Percentiles rank a stretch among this genome's conserved stretches.
These are phyloP conservation scores for Aspergillus tubingensis DNA, from an alignment of 2,329 filamentous ascomycete species.

Conservation along the genomic window DNA sequence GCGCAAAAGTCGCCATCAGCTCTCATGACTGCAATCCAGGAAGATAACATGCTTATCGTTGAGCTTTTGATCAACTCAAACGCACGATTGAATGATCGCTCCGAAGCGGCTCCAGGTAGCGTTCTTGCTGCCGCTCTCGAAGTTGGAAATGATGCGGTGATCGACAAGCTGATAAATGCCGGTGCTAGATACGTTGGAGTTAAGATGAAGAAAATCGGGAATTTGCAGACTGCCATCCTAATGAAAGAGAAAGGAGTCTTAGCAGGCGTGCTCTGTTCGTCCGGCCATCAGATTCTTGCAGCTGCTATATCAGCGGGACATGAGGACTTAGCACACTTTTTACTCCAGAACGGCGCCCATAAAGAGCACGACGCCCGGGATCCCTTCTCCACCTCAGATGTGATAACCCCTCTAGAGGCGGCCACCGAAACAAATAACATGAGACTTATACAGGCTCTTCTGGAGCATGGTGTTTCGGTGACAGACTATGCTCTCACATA, in stretches of 20 bases:
- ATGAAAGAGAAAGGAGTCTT: constrained; percentile 6
- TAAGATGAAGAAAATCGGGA: neutral
- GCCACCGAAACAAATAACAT: neutral
- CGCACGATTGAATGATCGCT: constrained; percentile 3
- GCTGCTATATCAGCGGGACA: constrained; percentile 6
- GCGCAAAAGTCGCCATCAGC: neutral
- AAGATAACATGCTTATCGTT: neutral
- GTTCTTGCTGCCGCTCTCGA: constrained; percentile 17
- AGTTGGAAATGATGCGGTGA: constrained; percentile 2
- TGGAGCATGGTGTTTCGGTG: neutral
- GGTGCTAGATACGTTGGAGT: constrained; percentile 2
- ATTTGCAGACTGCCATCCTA: constrained; percentile 7
- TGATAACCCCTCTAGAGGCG: neutral
- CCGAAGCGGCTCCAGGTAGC: neutral
- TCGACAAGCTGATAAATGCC: neutral
- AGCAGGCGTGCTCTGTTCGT: neutral
- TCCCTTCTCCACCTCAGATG: neutral
- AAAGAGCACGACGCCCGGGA: neutral
- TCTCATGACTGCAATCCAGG: neutral
- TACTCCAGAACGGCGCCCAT: neutral
- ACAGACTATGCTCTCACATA: neutral
- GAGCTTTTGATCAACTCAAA: neutral
- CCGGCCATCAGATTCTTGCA: constrained; percentile 6
- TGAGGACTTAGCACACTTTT: neutral
- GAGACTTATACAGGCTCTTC: neutral